Evolutionary conservation across 164 flowering plant species (phyloP), one percentile per base, ranked within the genome.

Genomic region (Vitis labrusca): DNA sequence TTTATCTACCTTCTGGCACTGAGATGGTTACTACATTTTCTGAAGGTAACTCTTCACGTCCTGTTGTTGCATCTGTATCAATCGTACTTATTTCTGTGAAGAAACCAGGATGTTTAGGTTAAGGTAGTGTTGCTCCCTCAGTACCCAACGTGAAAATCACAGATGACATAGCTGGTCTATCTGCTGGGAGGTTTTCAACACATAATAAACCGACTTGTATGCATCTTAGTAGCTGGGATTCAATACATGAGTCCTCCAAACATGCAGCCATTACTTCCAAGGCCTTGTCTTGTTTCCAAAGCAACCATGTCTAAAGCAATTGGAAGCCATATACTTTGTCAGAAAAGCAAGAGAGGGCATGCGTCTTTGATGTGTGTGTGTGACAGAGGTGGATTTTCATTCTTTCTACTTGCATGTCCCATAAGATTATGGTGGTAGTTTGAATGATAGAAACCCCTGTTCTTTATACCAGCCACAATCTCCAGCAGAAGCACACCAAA

Each of bases 401-500:
- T 14, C 6, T 14, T 51, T 17, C 9, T 1, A 66, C 82, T 71
- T 70, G 77, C 83, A 70, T 79, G 74, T 27, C 81, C 79, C 13
- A 81, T 60, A 64, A 81, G 83, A 57, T 81, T 81, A 9, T 48
- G 77, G 3, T 61, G 27, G 68, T 72, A 78, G 44, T 71, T 64
- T 15, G 59, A 51, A 59, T 72, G 61, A 16, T 10, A 15, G n/a
- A 79, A 67, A 7, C 80, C 81, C 48, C 82, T 72, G 16, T 75
- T 82, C 50, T 30, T 74, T 50, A 64, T 77, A 14, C 82, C 77
- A 61, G 73, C 73, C 9, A 79, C 61, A 50, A 79, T 79, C 74
- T 82, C 83, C 17, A 79, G 17, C 55, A 77, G 63, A 61, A 82
- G 27, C 1, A 82, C 80, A 0, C 85, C 85, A 64, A 75, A 82